phyloP scores from a whole-genome alignment of 2,329 filamentous ascomycete genomes.

The Cladophialophora carrionii region DNA sequence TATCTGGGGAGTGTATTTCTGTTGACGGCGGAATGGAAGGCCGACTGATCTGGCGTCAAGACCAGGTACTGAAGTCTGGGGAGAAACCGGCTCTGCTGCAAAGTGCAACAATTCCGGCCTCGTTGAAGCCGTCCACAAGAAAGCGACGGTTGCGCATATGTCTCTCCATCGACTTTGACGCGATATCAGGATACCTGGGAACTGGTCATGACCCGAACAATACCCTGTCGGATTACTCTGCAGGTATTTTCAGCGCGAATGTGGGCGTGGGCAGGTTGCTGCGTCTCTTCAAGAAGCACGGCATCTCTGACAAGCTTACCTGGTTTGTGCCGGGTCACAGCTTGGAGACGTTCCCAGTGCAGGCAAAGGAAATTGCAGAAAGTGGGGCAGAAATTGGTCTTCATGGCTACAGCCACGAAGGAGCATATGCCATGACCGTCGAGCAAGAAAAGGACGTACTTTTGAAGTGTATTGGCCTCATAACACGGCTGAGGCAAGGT shows the following conservation, averaged over 20 bases:
- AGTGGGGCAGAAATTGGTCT: conserved; percentile 51
- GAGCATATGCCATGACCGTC: conserved; percentile 47
- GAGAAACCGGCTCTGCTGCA: conserved; percentile 3
- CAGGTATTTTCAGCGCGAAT: conserved; percentile 60
- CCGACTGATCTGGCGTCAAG: conserved; percentile 54
- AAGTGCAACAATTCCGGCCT: conserved; percentile 13
- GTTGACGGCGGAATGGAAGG: conserved; percentile 59
- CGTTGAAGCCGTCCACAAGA: conserved; percentile 22
- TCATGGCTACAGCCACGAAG: conserved; percentile 50
- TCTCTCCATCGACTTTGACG: conserved; percentile 59
- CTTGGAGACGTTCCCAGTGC: conserved; percentile 59
- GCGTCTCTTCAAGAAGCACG: conserved; percentile 57
- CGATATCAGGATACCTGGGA: conserved; percentile 63
- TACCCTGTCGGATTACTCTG: conserved; percentile 59
- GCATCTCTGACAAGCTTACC: conserved; percentile 57
- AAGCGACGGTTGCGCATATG: conserved; percentile 37
- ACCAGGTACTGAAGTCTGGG: conserved; percentile 42
- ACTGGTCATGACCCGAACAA: conserved; percentile 59
- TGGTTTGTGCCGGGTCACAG: conserved; percentile 66
- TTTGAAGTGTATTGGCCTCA: conserved; percentile 52
- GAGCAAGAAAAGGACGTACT: conserved; percentile 57
- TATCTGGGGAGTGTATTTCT: conserved; percentile 58
- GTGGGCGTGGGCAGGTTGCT: conserved; percentile 62
- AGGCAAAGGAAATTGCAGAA: conserved; percentile 56
- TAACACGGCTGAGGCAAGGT: conserved; percentile 48